Evolutionary conservation across 2,329 filamentous ascomycete species (phyloP), one percentile per base, ranked within the genome.

Genomic region (Diaporthe sp.): DNA sequence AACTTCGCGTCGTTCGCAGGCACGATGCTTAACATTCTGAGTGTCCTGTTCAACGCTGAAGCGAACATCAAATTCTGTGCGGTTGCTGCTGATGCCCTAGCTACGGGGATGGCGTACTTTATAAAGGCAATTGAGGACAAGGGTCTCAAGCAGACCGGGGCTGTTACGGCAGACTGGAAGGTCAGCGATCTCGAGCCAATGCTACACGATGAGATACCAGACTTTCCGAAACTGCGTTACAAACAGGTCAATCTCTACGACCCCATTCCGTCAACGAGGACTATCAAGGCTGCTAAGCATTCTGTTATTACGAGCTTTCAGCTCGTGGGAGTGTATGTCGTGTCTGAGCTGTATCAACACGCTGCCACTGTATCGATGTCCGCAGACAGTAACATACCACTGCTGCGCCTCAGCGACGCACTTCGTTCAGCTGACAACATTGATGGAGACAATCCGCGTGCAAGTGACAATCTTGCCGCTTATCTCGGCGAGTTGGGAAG

Each of bases 1-100:
- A 84, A 88, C 76, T 87, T 87, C 72, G 74, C 88, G 15, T 83
- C 82, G 8, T 82, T 87, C 25, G 79, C 84, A 37, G 80, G 82
- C 53, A 79, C 82, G 2, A 77, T 89, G 7, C 73, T 77, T 37
- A 75, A 75, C 22, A 57, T 75, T n/a, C 31, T 77, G 46, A 72
- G 71, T 72, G 57, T 65, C 5, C 51, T 77, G 13, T 75, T 71
- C 42, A 49, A 67, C 12, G 44, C 71, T 7, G 72, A 51, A 55
- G 62, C 65, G 5, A 70, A 68, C 34, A 65, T 71, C 19, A 62
- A 39, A 17, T 74, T 74, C 31, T 73, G 55, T 31, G 65, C 74
- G 4, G 42, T 67, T 37, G 71, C 73, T 25, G 57, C 71, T 39
- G 70, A 71, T 28, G 73, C 73, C 22, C 46, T 77, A 25, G 46